A percentile compares a stretch with the other conserved stretches of the same genome.
Conservation (phyloP, 176 grass and related monocot species). For the Oryza meridionalis region DNA sequence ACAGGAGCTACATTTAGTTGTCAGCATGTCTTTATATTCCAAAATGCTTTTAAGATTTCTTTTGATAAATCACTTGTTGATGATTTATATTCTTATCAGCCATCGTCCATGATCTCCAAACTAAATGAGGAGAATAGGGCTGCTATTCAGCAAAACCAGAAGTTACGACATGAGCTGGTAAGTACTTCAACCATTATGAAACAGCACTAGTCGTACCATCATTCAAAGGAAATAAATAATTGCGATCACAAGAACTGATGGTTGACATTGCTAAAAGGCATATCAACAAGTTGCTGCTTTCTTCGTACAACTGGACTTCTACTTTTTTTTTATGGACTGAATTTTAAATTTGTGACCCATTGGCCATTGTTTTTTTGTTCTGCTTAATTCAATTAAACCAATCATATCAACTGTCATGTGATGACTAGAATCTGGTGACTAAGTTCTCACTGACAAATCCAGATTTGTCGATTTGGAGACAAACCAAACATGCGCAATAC, state of each 20-base stretch:
- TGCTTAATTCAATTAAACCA: background rate
- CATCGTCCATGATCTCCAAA: constrained; percentile 62
- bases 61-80: constrained; percentile 17
- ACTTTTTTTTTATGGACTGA: background rate
- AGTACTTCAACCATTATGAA: constrained; percentile 31
- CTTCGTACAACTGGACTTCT: background rate
- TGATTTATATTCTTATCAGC: constrained; percentile 47
- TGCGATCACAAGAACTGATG: background rate
- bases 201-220: constrained; percentile 7
- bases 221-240: background rate
- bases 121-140: constrained; percentile 82
- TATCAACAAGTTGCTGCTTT: background rate
- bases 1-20: constrained; percentile 1
- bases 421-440: background rate
- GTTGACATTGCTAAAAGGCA: background rate
- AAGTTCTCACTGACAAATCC: background rate
- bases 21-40: constrained; percentile 6
- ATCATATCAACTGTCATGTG: background rate
- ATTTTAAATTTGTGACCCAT: background rate
- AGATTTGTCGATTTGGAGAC: background rate
- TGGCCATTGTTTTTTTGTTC: background rate
- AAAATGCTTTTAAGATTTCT: background rate
- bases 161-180: constrained; percentile 92
- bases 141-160: constrained; percentile 89
- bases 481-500: background rate